Evolutionary conservation across 2,329 filamentous ascomycete species (phyloP), one percentile per base, ranked within the genome.

Genomic region (Colletotrichum sp.): DNA sequence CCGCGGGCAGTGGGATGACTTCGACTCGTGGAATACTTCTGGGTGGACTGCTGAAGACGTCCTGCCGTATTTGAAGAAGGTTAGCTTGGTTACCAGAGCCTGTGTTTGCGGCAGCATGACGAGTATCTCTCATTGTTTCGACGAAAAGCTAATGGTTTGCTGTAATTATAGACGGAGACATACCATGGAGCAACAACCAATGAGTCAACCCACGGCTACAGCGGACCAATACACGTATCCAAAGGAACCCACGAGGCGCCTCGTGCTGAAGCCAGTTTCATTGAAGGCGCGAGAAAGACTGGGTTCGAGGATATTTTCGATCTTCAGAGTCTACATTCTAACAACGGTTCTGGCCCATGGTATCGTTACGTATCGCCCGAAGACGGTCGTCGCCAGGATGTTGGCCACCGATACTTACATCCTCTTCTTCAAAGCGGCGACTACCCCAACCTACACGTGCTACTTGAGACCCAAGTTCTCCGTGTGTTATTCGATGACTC

Each of bases 171-270:
- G 59, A 36, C 59, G 2, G 59, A 63, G 26, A 63, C 59, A 15
- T 63, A 63, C 7, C 59, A 63, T 2, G 30, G 59, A n/a, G 30
- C 30, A 80, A 87, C 85, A 71, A 80, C 83, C 3, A 83, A 84
- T 44, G 81, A 82, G 13, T 71, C 71, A 6, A 78, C 77, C 3
- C 90, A 91, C 77, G 90, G 90, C 4, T 79, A 85, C 60, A 82
- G 86, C 52, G 89, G 89, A 0, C 89, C 89, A 0, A 84, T 90
- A 39, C 82, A 89, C 63, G 81, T 92, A 24, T 88, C 86, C 3
- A 84, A 85, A 57, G 88, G 90, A 62, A 87, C 86, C 0, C 88
- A 84, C 78, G 79, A 82, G 49, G 82, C 81, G 6, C 85, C 82
- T 34, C 73, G 69, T 3, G 83, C 85, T 15, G 86, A 88, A 71